A percentile compares a stretch with the other conserved stretches of the same genome.
Evolutionary conservation across 768 basidiomycete species (phyloP).

Genomic region (Ramaria sp.): DNA sequence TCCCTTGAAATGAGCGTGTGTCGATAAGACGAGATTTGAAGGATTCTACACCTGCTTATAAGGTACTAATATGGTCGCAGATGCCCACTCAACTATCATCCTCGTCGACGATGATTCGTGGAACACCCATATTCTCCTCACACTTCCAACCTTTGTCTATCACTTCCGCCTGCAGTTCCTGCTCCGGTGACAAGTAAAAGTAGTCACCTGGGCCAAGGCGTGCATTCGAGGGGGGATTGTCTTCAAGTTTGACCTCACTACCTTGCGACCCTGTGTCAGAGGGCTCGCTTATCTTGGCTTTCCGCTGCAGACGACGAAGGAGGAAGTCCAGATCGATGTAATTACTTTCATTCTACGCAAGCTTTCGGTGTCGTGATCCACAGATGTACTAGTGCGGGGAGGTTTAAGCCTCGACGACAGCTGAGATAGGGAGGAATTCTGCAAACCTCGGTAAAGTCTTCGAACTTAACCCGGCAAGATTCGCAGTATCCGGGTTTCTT

Average conservation of each 20-base stretch:
- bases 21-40: too few species aligned
- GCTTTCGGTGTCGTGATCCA: constrained; percentile 68
- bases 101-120: constrained; percentile 6
- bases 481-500: constrained; percentile 96
- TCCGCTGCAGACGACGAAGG: constrained; percentile 48
- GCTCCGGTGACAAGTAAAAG: constrained; percentile 2
- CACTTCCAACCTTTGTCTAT: not conserved
- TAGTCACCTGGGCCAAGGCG: constrained; percentile 7
- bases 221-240: constrained; percentile 3
- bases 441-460: constrained; percentile 74
- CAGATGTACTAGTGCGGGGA: constrained; percentile 49
- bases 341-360: constrained; percentile 67
- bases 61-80: too few species aligned
- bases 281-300: constrained; percentile 17
- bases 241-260: not conserved
- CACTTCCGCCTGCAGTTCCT: not conserved
- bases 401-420: not conserved
- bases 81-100: not conserved
- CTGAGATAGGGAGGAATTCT: not conserved
- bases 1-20: too few species aligned
- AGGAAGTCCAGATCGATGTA: constrained; percentile 72
- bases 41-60: too few species aligned
- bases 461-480: constrained; percentile 85
- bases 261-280: not conserved
- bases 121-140: not conserved